Evolutionary conservation across 2,329 filamentous ascomycete genomes (phyloP), one percentile per base, ranked within the genome.

Genomic region (Phialophora macrospora): DNA sequence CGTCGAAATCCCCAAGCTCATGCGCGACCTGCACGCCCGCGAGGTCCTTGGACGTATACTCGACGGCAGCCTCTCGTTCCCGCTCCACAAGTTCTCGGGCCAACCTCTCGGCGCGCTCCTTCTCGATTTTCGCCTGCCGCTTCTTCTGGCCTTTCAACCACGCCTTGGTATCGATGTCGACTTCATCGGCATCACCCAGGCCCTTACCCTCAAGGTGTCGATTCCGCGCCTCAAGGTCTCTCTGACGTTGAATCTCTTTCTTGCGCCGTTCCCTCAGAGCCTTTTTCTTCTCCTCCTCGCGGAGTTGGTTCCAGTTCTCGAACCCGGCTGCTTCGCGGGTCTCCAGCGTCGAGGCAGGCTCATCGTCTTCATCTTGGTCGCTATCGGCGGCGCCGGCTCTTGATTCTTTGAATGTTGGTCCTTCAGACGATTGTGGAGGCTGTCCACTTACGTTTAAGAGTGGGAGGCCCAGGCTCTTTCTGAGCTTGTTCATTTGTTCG

Each of bases 111-210:
- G 89, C 88, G 72, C 91, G 89, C 54, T 89, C 82, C 75, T 86
- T 85, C 71, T 88, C 90, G 46, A 98, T 93, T 79, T 93, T 91
- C 84, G 93, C 96, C 77, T 96, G 92, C 59, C 93, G 85, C 82
- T 96, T 98, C 84, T 96, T 98, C 77, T 94, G 90, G 66, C 89
- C 89, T 72, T 90, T 87, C 66, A 99, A 78, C 95, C 95, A 99
- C 1, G 90, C 84, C 76, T 91, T 91, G 14, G 94, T 91, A 76
- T 96, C 92, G 28, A 90, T 72, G 9, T 83, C 86, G 1, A 85
- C 87, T 5, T 82, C 86, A 2, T 86, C 87, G 52, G 81, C 82
- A 41, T 98, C 95, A 55, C 91, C 95, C 2, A 99, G 80, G 0
- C 93, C 90, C 75, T 90, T 89, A 65, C 95, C 95, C 74, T 95